Evolutionary conservation across 2,329 filamentous ascomycete species (phyloP), one percentile per base, ranked within the genome.

Genomic region (Hymenoscyphus linearis): DNA sequence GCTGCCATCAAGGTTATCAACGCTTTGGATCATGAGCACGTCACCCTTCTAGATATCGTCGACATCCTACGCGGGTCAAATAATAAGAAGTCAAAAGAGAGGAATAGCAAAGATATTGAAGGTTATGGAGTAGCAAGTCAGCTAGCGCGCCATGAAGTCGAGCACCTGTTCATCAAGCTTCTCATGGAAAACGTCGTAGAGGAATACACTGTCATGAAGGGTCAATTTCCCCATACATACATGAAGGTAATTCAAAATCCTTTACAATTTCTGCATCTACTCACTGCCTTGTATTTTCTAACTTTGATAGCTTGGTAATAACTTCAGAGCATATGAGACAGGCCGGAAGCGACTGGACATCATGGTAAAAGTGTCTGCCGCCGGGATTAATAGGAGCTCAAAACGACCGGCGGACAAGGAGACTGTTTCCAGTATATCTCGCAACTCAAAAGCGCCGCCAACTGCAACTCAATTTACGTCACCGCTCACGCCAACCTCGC

Each of bases 111-210:
- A 5, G 44, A 66, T 4, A 25, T 71, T 10, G 75, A 82, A 18
- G 83, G 86, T 61, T 86, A 85, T 73, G 91, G 91, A 14, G 80
- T 82, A 50, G 92, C 89, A 14, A 85, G 82, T 64, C 78, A 84
- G 16, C 76, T 96, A 67, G 86, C 88, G 61, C 85, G 88, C 69
- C 85, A 87, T 37, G 90, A 96, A 70, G 82, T 92, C 13, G 89
- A 96, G 71, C 87, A 92, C 44, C 80, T 98, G n/a, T 91, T 97
- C 68, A 85, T 91, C 70, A 82, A 84, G 55, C 79, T 99, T 10
- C 77, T 90, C 7, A 83, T 83, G 4, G 89, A 96, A 69, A 87
- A 88, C 52, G 90, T 87, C 5, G 77, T 99, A 27, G 75, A 73
- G 14, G 91, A 97, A 74, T 77, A 87, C 36, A 90, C 91, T 70